phyloP scores from a whole-genome alignment of 257 asterid species.

The Solanum bulbocastanum region DNA sequence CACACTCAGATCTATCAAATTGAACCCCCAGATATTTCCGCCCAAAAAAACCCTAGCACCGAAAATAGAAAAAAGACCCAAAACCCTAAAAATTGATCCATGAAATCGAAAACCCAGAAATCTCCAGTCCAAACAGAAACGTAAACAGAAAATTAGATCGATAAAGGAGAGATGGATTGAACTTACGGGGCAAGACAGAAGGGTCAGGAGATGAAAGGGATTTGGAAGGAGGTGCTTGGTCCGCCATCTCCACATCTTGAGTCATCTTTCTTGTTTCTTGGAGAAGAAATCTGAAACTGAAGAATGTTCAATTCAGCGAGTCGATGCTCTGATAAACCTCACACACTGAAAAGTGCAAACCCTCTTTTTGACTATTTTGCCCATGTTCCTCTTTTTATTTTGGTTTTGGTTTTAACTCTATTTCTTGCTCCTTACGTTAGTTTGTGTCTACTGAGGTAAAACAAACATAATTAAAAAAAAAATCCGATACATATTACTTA shows the following conservation, averaged over 20 bases:
- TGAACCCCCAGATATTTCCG: not conserved
- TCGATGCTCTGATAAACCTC: slow-evolving; percentile 3
- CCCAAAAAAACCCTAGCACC: not conserved
- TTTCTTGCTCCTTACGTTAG: not conserved
- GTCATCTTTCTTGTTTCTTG: slow-evolving; percentile 30
- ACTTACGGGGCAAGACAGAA: slow-evolving; percentile 45
- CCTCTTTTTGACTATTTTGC: not conserved
- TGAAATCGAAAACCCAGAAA: not conserved
- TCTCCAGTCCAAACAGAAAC: not conserved
- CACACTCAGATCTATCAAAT: not conserved
- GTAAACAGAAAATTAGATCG: not conserved
- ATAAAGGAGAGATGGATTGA: not conserved
- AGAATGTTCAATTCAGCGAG: not conserved
- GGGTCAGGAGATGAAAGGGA: slow-evolving; percentile 26
- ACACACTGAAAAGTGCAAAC: not conserved
- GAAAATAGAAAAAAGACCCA: not conserved
- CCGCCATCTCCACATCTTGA: slow-evolving; percentile 78
- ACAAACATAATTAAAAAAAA: not conserved
- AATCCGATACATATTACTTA: not conserved
- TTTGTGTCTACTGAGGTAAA: not conserved
- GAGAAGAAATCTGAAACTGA: not conserved
- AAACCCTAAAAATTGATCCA: not conserved
- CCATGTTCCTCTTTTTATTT: not conserved
- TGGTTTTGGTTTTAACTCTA: not conserved
- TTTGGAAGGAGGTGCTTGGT: slow-evolving; percentile 47